Percentiles rank a stretch among this genome's conserved stretches.
Conservation (phyloP, 2,329 filamentous ascomycete species). For the Aspergillus piperis region DNA sequence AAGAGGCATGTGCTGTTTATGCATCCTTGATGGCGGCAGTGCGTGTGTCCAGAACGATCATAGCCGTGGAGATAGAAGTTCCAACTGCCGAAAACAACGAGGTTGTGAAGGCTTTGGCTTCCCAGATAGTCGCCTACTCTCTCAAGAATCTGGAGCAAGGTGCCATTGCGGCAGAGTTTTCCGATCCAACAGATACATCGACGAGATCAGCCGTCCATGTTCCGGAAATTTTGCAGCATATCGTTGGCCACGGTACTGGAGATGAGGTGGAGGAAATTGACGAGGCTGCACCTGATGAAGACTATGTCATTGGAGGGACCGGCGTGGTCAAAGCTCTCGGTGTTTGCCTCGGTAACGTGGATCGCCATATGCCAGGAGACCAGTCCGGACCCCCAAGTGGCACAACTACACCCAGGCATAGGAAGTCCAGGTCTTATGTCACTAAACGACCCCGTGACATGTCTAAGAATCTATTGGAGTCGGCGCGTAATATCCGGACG, state of each 20-base stretch:
- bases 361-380: constrained; percentile 51
- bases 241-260: constrained; percentile 71
- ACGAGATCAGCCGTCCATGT: constrained; percentile 56
- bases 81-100: constrained; percentile 81
- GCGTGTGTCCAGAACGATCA: constrained; percentile 76
- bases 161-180: constrained; percentile 63
- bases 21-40: constrained; percentile 87
- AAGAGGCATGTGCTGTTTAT: constrained; percentile 92
- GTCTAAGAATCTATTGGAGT: constrained; percentile 84
- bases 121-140: constrained; percentile 93
- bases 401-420: constrained; percentile 55
- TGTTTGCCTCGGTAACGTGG: constrained; percentile 82
- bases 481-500: constrained; percentile 82
- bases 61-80: constrained; percentile 90
- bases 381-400: constrained; percentile 52
- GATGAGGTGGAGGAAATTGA: constrained; percentile 58
- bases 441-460: constrained; percentile 79
- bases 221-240: constrained; percentile 81
- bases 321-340: constrained; percentile 92
- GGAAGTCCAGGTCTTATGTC: constrained; percentile 52
- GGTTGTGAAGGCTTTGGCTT: constrained; percentile 86
- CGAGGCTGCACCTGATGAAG: constrained; percentile 77
- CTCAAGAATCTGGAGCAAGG: constrained; percentile 85
- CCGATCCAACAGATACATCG: constrained; percentile 48
- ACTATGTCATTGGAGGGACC: constrained; percentile 94